Evolutionary conservation across 192 early-diverging fungal species (phyloP).

Genomic region (Coemansia sp.): DNA sequence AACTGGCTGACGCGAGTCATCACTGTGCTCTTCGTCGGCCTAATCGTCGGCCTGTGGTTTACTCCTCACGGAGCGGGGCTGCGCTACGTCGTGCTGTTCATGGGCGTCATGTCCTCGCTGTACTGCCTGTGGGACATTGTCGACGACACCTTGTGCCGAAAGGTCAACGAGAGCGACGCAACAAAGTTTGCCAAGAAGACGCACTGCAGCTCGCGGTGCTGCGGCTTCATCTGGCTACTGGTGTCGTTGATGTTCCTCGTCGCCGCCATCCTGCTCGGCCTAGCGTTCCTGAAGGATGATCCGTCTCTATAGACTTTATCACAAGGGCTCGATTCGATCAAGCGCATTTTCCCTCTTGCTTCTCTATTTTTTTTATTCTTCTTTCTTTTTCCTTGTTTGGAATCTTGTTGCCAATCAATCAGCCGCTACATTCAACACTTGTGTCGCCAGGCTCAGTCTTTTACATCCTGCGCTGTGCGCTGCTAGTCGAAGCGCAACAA

Average conservation of each 20-base stretch:
- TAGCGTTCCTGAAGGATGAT: constrained; percentile 77
- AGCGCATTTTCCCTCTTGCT: neutral
- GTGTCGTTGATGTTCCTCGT: constrained; percentile 82
- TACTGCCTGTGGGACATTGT: constrained; percentile 97
- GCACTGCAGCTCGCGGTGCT: constrained; percentile 80
- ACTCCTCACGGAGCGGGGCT: constrained; percentile 71
- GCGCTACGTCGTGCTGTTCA: constrained; percentile 90
- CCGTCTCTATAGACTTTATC: constrained; percentile 3
- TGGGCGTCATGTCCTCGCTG: constrained; percentile 93
- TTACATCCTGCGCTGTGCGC: too few relatives aligned
- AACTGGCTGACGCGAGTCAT: constrained; percentile 87
- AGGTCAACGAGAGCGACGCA: constrained; percentile 96
- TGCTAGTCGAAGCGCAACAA: neutral
- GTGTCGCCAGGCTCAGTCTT: neutral
- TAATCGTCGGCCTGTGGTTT: constrained; percentile 88
- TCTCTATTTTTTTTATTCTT: neutral
- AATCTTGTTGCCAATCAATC: neutral
- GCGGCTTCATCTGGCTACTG: constrained; percentile 92
- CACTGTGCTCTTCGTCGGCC: constrained; percentile 80
- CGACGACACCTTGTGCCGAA: constrained; percentile 88
- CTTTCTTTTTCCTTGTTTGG: neutral
- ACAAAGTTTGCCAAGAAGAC: constrained; percentile 78
- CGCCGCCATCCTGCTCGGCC: constrained; percentile 75
- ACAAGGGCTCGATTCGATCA: neutral
- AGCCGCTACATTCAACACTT: neutral